A percentile compares a stretch with the other conserved stretches of the same genome.
These are phyloP conservation scores for Fusarium chlamydosporum DNA, from an alignment of 2,329 filamentous ascomycete genomes.

Conservation along the genomic window DNA sequence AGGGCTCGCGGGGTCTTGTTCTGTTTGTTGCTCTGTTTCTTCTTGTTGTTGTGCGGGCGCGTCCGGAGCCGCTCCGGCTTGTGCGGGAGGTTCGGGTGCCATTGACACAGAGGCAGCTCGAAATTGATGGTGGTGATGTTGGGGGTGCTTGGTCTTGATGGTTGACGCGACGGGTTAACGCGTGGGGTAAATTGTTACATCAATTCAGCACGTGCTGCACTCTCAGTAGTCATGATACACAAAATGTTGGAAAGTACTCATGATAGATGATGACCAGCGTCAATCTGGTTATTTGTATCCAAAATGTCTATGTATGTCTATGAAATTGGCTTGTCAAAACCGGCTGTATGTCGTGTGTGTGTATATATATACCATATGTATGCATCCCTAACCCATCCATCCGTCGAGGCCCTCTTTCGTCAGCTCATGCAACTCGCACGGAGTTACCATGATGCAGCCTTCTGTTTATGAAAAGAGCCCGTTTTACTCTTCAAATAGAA, in stretches of 20 bases:
- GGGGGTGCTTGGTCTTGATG: conserved; percentile 24
- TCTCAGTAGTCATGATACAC: neutral
- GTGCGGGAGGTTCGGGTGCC: conserved; percentile 35
- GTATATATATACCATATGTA: conserved; percentile 21
- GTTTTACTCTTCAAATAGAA: conserved; percentile 32
- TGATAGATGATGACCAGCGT: neutral
- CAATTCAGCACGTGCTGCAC: conserved; percentile 34
- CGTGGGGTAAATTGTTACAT: conserved; percentile 36
- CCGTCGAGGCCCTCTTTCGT: conserved; percentile 26
- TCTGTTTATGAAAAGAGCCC: conserved; percentile 6
- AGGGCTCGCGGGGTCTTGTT: conserved; percentile 52
- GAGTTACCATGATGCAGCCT: conserved; percentile 22
- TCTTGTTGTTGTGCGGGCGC: conserved; percentile 26
- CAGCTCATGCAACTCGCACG: conserved; percentile 16
- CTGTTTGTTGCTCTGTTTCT: conserved; percentile 25
- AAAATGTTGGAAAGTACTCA: neutral
- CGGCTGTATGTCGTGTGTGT: conserved; percentile 22
- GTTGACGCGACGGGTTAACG: conserved; percentile 46
- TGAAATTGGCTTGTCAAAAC: conserved; percentile 40
- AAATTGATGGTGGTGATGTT: conserved; percentile 9
- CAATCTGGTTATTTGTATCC: conserved; percentile 12
- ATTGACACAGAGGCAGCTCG: conserved; percentile 18
- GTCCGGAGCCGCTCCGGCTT: conserved; percentile 4
- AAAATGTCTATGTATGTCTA: conserved; percentile 32
- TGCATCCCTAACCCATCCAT: conserved; percentile 11